Evolutionary conservation across 441 rosid genomes (phyloP).

Genomic region (Rhodomyrtus psidioides): DNA sequence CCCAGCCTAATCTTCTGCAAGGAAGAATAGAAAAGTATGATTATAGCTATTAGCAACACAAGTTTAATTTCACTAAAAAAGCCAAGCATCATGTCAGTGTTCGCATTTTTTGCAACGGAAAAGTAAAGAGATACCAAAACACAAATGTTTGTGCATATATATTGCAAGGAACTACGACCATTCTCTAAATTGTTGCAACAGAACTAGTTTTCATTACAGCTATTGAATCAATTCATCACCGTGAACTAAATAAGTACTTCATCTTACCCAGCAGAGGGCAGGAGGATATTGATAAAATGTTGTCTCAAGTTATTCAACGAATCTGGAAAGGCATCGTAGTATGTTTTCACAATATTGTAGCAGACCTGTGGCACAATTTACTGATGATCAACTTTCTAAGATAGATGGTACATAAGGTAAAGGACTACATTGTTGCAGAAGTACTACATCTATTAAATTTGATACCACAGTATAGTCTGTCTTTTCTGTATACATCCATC

Average conservation of each 20-base stretch:
- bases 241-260: background rate
- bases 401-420: background rate
- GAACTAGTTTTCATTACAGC: background rate
- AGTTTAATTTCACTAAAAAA: background rate
- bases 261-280: conserved; percentile 20
- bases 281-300: conserved; percentile 18
- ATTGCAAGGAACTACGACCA: background rate
- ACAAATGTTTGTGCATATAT: background rate
- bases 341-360: conserved; percentile 12
- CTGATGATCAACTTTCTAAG: background rate
- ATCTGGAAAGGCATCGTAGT: conserved; percentile 20
- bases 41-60: background rate
- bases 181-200: background rate
- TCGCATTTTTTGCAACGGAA: background rate
- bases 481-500: conserved; percentile 16
- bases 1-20: conserved; percentile 29
- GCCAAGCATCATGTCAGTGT: background rate
- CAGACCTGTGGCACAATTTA: conserved; percentile 14
- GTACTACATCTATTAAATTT: conserved; percentile 21
- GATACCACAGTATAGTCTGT: conserved; percentile 16
- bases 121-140: background rate
- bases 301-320: conserved; percentile 15
- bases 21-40: background rate
- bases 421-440: background rate
- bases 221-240: background rate